Evolutionary conservation across 2,329 filamentous ascomycete genomes (phyloP).

Genomic region (Cryoendolithus antarcticus): DNA sequence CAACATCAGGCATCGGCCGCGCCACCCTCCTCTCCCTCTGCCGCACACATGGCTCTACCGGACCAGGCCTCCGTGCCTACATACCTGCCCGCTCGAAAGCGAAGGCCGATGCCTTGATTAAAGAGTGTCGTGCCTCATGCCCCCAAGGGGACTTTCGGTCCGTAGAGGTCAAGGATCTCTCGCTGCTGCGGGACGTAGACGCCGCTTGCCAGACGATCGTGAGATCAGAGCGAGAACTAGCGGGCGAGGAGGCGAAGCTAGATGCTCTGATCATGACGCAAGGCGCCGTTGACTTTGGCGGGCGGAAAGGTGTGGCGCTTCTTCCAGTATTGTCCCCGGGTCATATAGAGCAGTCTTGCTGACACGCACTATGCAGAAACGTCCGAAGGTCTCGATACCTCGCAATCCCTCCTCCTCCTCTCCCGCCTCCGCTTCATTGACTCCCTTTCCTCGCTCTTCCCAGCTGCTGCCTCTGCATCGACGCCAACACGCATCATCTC

Average conservation of each 20-base stretch:
- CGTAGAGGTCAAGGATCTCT: constrained; percentile 18
- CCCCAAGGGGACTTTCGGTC: neutral
- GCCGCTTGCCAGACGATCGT: constrained; percentile 20
- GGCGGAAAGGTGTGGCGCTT: neutral
- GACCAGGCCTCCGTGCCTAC: constrained; percentile 4
- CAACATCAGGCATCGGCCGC: too few species aligned
- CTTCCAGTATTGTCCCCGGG: neutral
- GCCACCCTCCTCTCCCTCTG: too few species aligned
- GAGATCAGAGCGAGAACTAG: constrained; percentile 3
- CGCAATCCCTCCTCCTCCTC: constrained; percentile 15
- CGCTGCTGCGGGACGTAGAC: constrained; percentile 25
- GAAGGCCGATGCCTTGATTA: neutral
- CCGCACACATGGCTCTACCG: too few species aligned
- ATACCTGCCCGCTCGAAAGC: constrained; percentile 11
- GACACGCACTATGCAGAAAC: constrained; percentile 6
- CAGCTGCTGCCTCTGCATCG: constrained; percentile 1
- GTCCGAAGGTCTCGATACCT: constrained; percentile 13
- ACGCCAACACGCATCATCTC: constrained; percentile 9
- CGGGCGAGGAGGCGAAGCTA: constrained; percentile 9
- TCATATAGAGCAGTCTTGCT: too few species aligned
- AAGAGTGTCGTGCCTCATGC: neutral
- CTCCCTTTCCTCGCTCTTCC: constrained; percentile 11
- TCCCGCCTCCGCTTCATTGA: constrained; percentile 13
- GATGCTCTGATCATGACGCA: constrained; percentile 30
- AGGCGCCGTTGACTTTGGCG: constrained; percentile 22